These are phyloP conservation scores for Pichia nanzhaoensis DNA, from an alignment of 805 yeast species.

Conservation along the genomic window DNA sequence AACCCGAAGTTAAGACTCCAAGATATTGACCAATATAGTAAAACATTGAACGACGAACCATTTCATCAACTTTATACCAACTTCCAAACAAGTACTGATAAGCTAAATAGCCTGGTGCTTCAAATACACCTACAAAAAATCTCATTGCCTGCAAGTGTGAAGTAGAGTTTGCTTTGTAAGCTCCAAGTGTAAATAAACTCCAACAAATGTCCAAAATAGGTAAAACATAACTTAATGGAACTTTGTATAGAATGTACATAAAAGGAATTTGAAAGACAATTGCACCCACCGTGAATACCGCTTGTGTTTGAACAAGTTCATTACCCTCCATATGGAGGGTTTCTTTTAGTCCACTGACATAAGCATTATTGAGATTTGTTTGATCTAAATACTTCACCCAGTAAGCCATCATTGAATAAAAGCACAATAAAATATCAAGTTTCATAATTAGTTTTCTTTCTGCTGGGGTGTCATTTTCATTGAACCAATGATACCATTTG, in stretches of 20 bases:
- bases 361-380: slow-evolving; percentile 57
- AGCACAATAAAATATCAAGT: slow-evolving; percentile 47
- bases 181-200: slow-evolving; percentile 58
- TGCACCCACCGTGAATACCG: slow-evolving; percentile 52
- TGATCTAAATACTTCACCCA: slow-evolving; percentile 65
- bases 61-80: slow-evolving; percentile 51
- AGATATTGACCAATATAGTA: slow-evolving; percentile 60
- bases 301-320: slow-evolving; percentile 55
- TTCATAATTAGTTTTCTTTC: slow-evolving; percentile 43
- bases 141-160: slow-evolving; percentile 53
- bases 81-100: slow-evolving; percentile 54
- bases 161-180: slow-evolving; percentile 43
- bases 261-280: slow-evolving; percentile 59
- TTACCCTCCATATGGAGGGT: slow-evolving; percentile 53
- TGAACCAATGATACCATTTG: slow-evolving; percentile 53
- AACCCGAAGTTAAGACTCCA: slow-evolving; percentile 51
- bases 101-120: slow-evolving; percentile 59
- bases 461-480: slow-evolving; percentile 41
- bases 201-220: slow-evolving; percentile 57
- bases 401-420: slow-evolving; percentile 52
- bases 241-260: slow-evolving; percentile 48
- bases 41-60: slow-evolving; percentile 54
- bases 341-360: slow-evolving; percentile 59
- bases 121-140: slow-evolving; percentile 63
- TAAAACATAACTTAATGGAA: slow-evolving; percentile 46